phyloP scores from a whole-genome alignment of 2,329 filamentous ascomycete species.

The Xylaria sp. region DNA sequence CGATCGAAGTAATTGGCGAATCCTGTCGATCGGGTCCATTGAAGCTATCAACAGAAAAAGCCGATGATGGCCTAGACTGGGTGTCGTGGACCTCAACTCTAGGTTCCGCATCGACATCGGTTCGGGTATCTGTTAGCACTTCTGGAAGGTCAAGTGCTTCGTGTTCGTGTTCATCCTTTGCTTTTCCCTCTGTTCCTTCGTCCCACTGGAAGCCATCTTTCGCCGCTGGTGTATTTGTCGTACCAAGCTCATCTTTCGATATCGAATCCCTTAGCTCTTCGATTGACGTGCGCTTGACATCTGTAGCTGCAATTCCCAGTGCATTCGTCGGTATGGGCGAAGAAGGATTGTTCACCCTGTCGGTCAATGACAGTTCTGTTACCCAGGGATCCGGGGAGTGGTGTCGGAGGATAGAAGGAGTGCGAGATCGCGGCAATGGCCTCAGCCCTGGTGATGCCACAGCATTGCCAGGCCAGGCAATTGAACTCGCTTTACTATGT shows the following conservation, averaged over 20 bases:
- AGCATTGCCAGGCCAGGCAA: constrained; percentile 45
- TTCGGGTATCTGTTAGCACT: not conserved
- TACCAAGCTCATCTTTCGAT: constrained; percentile 1
- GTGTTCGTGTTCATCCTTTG: not conserved
- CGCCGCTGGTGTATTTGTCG: not conserved
- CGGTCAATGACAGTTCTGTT: constrained; percentile 36
- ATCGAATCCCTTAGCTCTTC: constrained; percentile 1
- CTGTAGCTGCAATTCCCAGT: constrained; percentile 1
- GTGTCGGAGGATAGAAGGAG: constrained; percentile 38
- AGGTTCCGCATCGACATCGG: constrained; percentile 6
- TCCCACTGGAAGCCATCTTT: not conserved
- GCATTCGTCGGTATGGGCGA: constrained; percentile 11
- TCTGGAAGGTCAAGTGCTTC: constrained; percentile 5
- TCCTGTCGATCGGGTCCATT: constrained; percentile 39
- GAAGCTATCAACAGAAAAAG: constrained; percentile 35
- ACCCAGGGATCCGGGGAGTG: constrained; percentile 49
- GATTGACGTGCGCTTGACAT: not conserved
- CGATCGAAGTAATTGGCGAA: constrained; percentile 50
- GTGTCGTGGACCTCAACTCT: constrained; percentile 22
- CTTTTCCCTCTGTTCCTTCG: not conserved
- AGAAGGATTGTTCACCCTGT: constrained; percentile 13
- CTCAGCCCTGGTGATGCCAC: constrained; percentile 41
- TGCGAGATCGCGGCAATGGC: constrained; percentile 36
- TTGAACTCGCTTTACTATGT: constrained; percentile 41
- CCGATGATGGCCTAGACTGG: constrained; percentile 34